phyloP scores from a whole-genome alignment of 2,329 filamentous ascomycete species.

The Dactylellina leptospora region DNA sequence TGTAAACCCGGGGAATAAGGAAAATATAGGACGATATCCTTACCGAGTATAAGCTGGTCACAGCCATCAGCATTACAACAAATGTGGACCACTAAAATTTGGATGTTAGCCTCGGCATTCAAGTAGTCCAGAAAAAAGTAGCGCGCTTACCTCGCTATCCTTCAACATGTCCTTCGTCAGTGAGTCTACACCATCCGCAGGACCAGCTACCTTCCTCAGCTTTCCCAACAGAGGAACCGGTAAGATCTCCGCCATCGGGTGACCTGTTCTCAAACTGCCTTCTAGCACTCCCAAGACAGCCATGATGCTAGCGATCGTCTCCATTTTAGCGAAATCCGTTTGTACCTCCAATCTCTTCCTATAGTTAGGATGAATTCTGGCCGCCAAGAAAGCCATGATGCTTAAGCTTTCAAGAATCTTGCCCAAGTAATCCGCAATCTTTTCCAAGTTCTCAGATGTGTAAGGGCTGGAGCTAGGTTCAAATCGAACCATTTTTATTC shows the following conservation, averaged over 20 bases:
- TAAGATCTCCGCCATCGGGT: constrained; percentile 64
- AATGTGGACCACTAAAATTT: constrained; percentile 38
- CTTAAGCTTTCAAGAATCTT: constrained; percentile 59
- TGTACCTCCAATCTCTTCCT: constrained; percentile 61
- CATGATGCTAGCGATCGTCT: constrained; percentile 65
- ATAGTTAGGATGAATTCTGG: constrained; percentile 60
- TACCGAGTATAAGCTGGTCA: constrained; percentile 48
- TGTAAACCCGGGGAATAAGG: not conserved
- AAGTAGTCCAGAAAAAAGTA: not conserved
- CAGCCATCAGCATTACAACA: constrained; percentile 36
- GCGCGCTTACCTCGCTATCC: constrained; percentile 27
- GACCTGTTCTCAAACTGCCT: constrained; percentile 64
- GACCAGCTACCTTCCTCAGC: constrained; percentile 51
- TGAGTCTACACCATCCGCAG: constrained; percentile 28
- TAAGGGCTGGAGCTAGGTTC: constrained; percentile 62
- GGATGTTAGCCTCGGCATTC: constrained; percentile 4
- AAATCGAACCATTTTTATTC: constrained; percentile 59
- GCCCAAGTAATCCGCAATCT: constrained; percentile 59
- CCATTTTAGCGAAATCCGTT: constrained; percentile 62
- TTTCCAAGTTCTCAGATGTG: constrained; percentile 58
- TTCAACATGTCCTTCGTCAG: constrained; percentile 43
- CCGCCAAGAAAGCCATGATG: constrained; percentile 59
- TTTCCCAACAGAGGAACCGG: constrained; percentile 63
- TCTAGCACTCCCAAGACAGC: constrained; percentile 64
- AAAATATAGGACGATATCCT: not conserved